Base-by-base conservation (phyloP, 805 yeast species). In the Kockiozyma suomiensis region DNA sequence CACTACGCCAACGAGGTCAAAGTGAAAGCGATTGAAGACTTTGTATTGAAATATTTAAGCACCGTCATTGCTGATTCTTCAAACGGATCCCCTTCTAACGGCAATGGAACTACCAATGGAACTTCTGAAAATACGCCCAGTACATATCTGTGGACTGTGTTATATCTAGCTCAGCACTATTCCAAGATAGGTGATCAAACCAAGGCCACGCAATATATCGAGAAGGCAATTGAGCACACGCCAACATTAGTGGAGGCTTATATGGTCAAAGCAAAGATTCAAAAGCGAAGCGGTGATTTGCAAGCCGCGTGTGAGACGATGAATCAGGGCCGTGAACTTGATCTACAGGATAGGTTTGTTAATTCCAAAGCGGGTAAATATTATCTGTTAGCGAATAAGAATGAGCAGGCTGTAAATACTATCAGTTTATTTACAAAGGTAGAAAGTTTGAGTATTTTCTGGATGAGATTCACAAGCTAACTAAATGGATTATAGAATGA, bases 351-450 rank as follows among this genome's bases (percentile, higher is more conserved):
- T 74, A 79, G 99, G 66, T 93, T 89, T 72, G 83, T 94, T 70
- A 94, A 94, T 73, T 83, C 96, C 56, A 91, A 90, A 70, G 80
- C 97, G 5, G 88, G 88, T 49, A 90, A 90, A 72, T 94, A 94
- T 70, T 83, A 82, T 53, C 73, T 93, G 62, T 81, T 97, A 69
- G 90, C 94, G 12, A 82, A 88, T 70, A 74, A 82, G 60, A 77
- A 89, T 23, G 88, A 87, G 30, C 82, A 85, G 62, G 97, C 97
- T 1, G 81, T 88, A 13, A 85, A 83, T 54, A 76, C 83, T 30
- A 86, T 89, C 17, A 84, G 93, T 1, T 74, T 90, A 58, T 94
- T 94, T 78, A 90, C 97, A 19, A 87, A 87, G 51, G 51, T 32
- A 32, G 33, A 15, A 10, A n/a, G 12, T 17, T 10, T 17, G n/a